These are phyloP conservation scores for Xenoacremonium recifei DNA, from an alignment of 2,329 filamentous ascomycete genomes.

Conservation along the genomic window DNA sequence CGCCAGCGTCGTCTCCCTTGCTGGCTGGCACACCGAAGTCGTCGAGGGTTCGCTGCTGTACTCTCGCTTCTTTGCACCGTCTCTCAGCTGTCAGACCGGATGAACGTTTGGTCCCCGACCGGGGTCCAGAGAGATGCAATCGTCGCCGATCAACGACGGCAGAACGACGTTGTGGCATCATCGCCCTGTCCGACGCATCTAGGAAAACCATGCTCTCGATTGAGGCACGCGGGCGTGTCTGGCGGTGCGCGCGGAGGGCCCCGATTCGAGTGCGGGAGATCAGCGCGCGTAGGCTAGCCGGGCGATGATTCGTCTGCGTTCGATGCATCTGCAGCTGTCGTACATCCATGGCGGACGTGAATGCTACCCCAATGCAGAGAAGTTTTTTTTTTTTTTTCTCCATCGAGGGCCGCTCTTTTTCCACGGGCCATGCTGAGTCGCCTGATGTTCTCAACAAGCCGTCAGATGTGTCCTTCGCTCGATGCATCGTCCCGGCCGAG, in stretches of 20 bases:
- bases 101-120: slow-evolving; percentile 3
- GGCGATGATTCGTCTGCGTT: slow-evolving; percentile 17
- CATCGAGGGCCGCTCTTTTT: too few species aligned
- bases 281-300: slow-evolving; percentile 15
- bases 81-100: slow-evolving; percentile 10
- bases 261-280: slow-evolving; percentile 24
- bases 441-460: too few species aligned
- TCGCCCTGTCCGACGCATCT: too few species aligned
- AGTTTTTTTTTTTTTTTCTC: slow-evolving; percentile 14
- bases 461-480: background rate
- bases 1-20: slow-evolving; percentile 9
- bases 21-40: slow-evolving; percentile 10
- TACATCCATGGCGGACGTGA: too few species aligned
- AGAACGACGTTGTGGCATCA: too few species aligned
- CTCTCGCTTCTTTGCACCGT: slow-evolving; percentile 12
- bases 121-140: background rate
- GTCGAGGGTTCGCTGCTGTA: slow-evolving; percentile 8
- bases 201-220: too few species aligned
- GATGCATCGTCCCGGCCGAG: background rate
- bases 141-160: background rate
- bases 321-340: slow-evolving; percentile 18
- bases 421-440: too few species aligned
- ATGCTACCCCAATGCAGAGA: slow-evolving; percentile 15
- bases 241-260: slow-evolving; percentile 18
- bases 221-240: too few species aligned